Evolutionary conservation across 805 yeast genomes (phyloP).

Genomic region (Metschnikowia amazonensis): DNA sequence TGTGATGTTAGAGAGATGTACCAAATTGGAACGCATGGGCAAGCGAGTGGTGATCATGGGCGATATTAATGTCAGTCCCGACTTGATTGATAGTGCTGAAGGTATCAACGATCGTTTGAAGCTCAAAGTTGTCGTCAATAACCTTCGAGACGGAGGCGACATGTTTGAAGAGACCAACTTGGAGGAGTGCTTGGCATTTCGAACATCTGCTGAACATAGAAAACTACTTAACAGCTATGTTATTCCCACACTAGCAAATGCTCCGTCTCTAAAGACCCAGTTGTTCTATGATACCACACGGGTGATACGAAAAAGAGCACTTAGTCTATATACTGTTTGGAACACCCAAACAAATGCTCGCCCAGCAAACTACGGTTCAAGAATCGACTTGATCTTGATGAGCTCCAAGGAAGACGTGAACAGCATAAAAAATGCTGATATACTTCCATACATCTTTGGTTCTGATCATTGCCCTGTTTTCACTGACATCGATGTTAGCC

Average conservation of each 20-base stretch:
- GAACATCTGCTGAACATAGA: slow-evolving; percentile 28
- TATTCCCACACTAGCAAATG: slow-evolving; percentile 19
- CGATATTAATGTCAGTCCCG: slow-evolving; percentile 79
- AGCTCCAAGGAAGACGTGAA: slow-evolving; percentile 35
- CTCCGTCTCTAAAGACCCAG: slow-evolving; percentile 13
- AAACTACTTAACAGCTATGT: slow-evolving; percentile 27
- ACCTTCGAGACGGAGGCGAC: slow-evolving; percentile 17
- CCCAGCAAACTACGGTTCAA: slow-evolving; percentile 80
- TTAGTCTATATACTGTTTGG: slow-evolving; percentile 88
- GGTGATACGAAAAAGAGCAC: slow-evolving; percentile 48
- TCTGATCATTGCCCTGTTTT: slow-evolving; percentile 94
- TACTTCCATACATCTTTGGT: slow-evolving; percentile 71
- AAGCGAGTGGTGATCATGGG: slow-evolving; percentile 81
- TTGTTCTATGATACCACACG: slow-evolving; percentile 60
- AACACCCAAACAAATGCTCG: slow-evolving; percentile 72
- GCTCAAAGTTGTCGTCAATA: slow-evolving; percentile 16
- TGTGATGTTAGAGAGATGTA: slow-evolving; percentile 58
- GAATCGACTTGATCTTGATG: slow-evolving; percentile 74
- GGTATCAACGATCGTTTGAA: slow-evolving; percentile 45
- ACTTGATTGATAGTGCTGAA: slow-evolving; percentile 81
- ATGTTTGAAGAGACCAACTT: slow-evolving; percentile 26
- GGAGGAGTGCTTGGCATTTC: slow-evolving; percentile 34
- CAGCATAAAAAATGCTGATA: slow-evolving; percentile 41
- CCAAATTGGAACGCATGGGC: slow-evolving; percentile 49
- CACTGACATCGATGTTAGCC: slow-evolving; percentile 51